Base-by-base conservation (phyloP, 306 rosid genomes). In the Castanea crenata region DNA sequence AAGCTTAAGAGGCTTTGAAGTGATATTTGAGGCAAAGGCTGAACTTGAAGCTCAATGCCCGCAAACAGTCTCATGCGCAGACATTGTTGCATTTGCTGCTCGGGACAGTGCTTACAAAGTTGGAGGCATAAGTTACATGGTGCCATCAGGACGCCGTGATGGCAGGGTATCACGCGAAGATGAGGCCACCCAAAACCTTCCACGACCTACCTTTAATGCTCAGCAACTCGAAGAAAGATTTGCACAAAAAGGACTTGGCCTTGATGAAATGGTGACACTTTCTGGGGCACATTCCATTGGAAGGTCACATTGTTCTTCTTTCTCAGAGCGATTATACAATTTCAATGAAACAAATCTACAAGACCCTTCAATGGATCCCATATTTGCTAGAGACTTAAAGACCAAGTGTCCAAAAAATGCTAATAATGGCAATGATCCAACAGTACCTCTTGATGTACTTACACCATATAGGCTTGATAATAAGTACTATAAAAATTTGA, bases 31-130 rank as follows among this genome's bases (percentile, higher is more conserved):
- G 14, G 90, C 82, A 41, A 86, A 86, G 77, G 76, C 80, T 6
- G 51, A 75, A 68, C 35, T 86, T 5, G 87, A 86, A 77, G 78
- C 84, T 51, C 7, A 55, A 3, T 86, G 90, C 34, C 87, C 87
- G 1, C 55, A 76, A 41, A 86, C 84, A 9, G 84, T 83, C 5
- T 83, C 85, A 0, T 86, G 87, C 3, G 89, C 82, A 6, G 83
- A 86, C 82, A 75, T 83, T 55, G 55, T 86, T 5, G 82, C 87
- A 13, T 86, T 86, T 7, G 89, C 85, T 4, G 89, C 85, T 0
- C 82, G 85, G 1, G 84, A 83, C 49, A 54, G 78, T 4, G 80
- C 85, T n/a, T 56, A 27, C 38, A 44, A 41, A 59, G 21, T 18
- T 7, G 70, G 78, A 3, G 71, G 34, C 49, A 75, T 57, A 18